Evolutionary conservation across 208 protist genomes (phyloP), one percentile per base, ranked within the genome.

Genomic region (Eutreptiella sp.): DNA sequence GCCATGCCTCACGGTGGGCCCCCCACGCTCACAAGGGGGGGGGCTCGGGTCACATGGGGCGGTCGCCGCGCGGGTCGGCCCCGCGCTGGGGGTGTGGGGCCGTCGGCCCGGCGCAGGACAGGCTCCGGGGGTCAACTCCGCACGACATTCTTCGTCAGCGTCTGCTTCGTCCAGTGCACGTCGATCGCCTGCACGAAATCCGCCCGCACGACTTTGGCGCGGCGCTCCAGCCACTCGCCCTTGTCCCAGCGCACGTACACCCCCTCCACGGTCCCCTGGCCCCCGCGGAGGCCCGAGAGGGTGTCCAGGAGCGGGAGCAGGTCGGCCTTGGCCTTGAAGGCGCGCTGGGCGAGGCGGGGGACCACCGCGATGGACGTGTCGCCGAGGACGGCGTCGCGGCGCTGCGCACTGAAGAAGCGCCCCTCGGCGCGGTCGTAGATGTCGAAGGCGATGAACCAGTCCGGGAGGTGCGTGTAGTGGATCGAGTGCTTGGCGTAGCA

Each of bases 391-490:
- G 28, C 11, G 52, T 68, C 53, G 23, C 63, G 41, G 14, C 32
- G 5, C 5, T 39, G 1, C n/a, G 48, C 43, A 16, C 7, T 21
- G 3, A 68, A 3, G 38, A 62, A 68, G 3, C 35, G 32, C 31
- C 48, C n/a, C n/a, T 2, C 35, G 3, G 24, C 4, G 19, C 39
- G 27, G 28, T 72, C 66, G 41, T 58, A 75, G 24, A 75, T 41
- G 52, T 75, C 70, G 54, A 75, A 75, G 11, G 70, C 70, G 21
- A 75, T 36, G 41, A 75, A 75, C 3, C 21, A 66, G 14, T 41
- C 64, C 16, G 70, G 70, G 28, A 75, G 41, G 23, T 33, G 3
- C 11, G 45, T 29, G 53, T 75, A 75, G 5, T 11, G 31, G 34
- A 78, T 75, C 0, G 38, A 60, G 32, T 75, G 70, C 33, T 66